phyloP scores from a whole-genome alignment of 2,329 filamentous ascomycete species.

The Sordariomycetes sp. region DNA sequence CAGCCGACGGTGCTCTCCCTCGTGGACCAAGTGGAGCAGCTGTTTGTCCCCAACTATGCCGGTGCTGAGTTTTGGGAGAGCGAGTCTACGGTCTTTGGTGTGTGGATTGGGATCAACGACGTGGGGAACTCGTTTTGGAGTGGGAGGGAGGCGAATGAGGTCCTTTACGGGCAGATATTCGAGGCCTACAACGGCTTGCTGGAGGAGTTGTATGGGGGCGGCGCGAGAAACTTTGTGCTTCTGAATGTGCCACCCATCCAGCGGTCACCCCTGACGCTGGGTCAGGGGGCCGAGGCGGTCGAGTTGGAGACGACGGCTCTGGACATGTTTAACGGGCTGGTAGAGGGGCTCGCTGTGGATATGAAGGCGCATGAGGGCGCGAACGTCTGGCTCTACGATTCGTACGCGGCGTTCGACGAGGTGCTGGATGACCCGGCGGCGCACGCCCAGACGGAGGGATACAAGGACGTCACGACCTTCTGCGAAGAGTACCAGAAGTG shows the following conservation, averaged over 20 bases:
- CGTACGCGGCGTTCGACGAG: slow-evolving; percentile 32
- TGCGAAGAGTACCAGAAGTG: slow-evolving; percentile 41
- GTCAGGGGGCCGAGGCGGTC: slow-evolving; percentile 19
- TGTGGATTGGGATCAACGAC: slow-evolving; percentile 45
- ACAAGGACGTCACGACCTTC: slow-evolving; percentile 41
- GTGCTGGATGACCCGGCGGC: slow-evolving; percentile 37
- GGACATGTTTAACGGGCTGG: slow-evolving; percentile 32
- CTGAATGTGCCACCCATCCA: slow-evolving; percentile 46
- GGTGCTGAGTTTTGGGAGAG: slow-evolving; percentile 25
- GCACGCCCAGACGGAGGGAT: slow-evolving; percentile 32
- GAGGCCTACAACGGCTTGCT: slow-evolving; percentile 25
- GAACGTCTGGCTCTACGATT: slow-evolving; percentile 39
- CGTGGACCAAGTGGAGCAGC: slow-evolving; percentile 31
- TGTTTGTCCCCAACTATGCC: slow-evolving; percentile 8
- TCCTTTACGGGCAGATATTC: slow-evolving; percentile 25
- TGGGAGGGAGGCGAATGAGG: slow-evolving; percentile 13
- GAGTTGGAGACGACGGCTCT: slow-evolving; percentile 27
- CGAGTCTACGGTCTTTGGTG: slow-evolving; percentile 24
- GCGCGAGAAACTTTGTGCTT: slow-evolving; percentile 44
- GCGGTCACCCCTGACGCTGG: slow-evolving; percentile 31
- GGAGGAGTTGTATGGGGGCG: slow-evolving; percentile 32
- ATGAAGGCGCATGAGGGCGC: slow-evolving; percentile 24
- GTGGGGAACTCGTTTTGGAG: slow-evolving; percentile 33
- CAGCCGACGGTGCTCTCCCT: slow-evolving; percentile 30
- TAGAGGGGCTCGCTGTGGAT: slow-evolving; percentile 24